Evolutionary conservation across 2,329 filamentous ascomycete species (phyloP).

Genomic region (Xylaria digitata): DNA sequence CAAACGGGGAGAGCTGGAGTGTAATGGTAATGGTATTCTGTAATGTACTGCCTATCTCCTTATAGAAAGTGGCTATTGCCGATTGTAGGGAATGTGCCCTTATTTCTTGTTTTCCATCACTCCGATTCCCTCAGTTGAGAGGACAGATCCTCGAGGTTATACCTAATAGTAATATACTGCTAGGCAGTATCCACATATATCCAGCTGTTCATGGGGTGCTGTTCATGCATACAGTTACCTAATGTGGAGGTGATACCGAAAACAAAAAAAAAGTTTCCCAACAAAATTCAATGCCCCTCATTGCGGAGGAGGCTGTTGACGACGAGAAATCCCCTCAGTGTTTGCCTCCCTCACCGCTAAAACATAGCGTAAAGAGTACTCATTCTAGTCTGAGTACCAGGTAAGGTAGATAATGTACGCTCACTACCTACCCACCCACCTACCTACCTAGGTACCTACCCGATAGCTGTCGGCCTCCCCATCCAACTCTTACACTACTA

Average conservation of each 20-base stretch:
- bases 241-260: constrained; percentile 14
- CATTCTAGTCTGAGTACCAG: too few relatives aligned
- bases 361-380: background rate
- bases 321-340: constrained; percentile 12
- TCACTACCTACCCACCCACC: too few relatives aligned
- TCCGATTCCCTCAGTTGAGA: background rate
- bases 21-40: background rate
- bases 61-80: background rate
- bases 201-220: background rate
- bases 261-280: constrained; percentile 12
- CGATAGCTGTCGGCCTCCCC: too few relatives aligned
- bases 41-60: background rate
- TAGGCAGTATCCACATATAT: background rate
- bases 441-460: too few relatives aligned
- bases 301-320: background rate
- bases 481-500: too few relatives aligned
- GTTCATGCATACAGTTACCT: background rate
- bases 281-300: constrained; percentile 28
- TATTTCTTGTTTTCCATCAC: too few relatives aligned
- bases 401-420: too few relatives aligned
- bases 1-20: background rate
- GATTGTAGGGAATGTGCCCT: background rate
- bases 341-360: constrained; percentile 21
- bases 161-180: too few relatives aligned
- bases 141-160: background rate